phyloP scores from a whole-genome alignment of 2,329 filamentous ascomycete species.

The Tolypocladium ophioglossoides region DNA sequence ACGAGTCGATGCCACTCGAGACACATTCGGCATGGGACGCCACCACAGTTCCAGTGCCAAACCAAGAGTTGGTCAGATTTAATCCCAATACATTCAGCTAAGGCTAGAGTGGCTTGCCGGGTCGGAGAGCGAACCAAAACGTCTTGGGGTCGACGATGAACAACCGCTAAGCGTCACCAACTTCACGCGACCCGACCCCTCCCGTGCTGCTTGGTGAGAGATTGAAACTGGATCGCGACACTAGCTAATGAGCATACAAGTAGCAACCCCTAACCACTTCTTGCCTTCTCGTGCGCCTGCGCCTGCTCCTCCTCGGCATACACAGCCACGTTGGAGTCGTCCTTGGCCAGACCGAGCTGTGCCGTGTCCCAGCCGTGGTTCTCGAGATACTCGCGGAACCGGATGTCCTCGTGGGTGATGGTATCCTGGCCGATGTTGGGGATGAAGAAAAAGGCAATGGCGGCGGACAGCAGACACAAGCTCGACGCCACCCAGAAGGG shows the following conservation, averaged over 20 bases:
- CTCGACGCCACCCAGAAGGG: slow-evolving; percentile 80
- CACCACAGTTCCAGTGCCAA: neutral
- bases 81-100: neutral
- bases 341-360: slow-evolving; percentile 30
- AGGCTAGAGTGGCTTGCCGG: neutral
- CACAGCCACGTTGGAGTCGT: neutral
- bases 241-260: neutral
- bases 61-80: neutral
- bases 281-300: neutral
- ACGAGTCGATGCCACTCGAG: no score
- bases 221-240: neutral
- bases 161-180: neutral
- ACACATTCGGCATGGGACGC: no score
- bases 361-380: slow-evolving; percentile 65
- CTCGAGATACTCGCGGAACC: slow-evolving; percentile 65
- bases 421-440: slow-evolving; percentile 79
- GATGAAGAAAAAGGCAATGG: slow-evolving; percentile 47
- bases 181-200: neutral
- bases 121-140: neutral
- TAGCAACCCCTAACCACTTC: neutral
- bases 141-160: neutral
- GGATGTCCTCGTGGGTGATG: slow-evolving; percentile 64
- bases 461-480: slow-evolving; percentile 66
- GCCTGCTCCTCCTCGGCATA: slow-evolving; percentile 2
- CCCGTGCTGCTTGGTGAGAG: neutral